Base-by-base conservation (phyloP, 257 asterid species). In the Nicotiana tomentosiformis region DNA sequence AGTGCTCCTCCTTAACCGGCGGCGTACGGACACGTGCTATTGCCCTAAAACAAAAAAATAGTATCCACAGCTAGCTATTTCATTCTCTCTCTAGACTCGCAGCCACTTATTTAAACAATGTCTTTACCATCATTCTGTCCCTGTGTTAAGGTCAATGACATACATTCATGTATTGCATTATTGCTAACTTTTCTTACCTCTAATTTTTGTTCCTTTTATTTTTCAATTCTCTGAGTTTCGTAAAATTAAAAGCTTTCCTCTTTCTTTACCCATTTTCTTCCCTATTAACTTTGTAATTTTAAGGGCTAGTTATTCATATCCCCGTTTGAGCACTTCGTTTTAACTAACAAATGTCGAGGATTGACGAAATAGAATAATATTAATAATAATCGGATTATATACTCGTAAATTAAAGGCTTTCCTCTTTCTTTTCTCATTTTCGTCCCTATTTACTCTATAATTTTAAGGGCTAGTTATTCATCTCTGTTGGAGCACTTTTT, bases 1-100 rank as follows among this genome's bases (percentile, higher is more conserved):
- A 83, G 84, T 72, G 57, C 79, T n/a, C 82, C 82, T 10, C 84
- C 12, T 10, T 26, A 5, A 23, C 18, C 69, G 88, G 68, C 84
- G 84, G 88, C 86, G 82, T 72, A 70, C 77, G 82, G 51, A 26
- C 61, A 37, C 0, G 4, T 26, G 14, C 3, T 33, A 5, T 33
- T 33, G 37, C 37, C 37, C 37, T 33, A 33, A 33, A 33, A 33
- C 37, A 4, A 33, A 33, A 33, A 33, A 0, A 33, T 33, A 3
- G 37, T 33, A 4, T 4, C 5, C 16, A 11, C 56, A 51, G 16
- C 56, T 51, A 51, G 15, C 35, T 68, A 33, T 10, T 39, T 69
- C 33, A 68, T 37, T 18, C 10, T 68, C 23, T 17, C 1, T 18
- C 11, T 10, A 20, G 66, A 61, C 66, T 10, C 4, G 2, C 66